phyloP scores from a whole-genome alignment of 495 filamentous ascomycete species.

The Amniculicola lignicola region DNA sequence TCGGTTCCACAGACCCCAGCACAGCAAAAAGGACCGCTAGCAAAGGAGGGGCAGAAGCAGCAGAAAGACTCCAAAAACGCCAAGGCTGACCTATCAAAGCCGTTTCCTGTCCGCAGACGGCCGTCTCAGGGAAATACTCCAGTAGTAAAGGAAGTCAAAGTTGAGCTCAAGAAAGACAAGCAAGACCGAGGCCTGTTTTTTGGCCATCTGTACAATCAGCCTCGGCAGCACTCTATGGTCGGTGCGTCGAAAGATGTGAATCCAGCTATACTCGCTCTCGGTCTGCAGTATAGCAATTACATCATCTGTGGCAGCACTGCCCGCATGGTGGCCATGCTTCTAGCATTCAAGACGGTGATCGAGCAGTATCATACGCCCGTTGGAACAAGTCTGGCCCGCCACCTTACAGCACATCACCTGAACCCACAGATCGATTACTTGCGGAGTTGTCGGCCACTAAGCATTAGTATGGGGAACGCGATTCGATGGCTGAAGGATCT shows the following conservation, averaged over 20 bases:
- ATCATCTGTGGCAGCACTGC: constrained; percentile 85
- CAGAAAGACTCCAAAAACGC: constrained; percentile 50
- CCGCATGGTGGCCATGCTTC: constrained; percentile 77
- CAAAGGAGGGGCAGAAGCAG: constrained; percentile 23
- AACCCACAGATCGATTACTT: constrained; percentile 94
- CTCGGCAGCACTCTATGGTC: constrained; percentile 64
- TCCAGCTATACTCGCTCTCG: constrained; percentile 77
- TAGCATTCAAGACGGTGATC: constrained; percentile 91
- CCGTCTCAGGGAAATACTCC: constrained; percentile 47
- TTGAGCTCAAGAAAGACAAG: constrained; percentile 53
- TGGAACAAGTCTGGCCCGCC: constrained; percentile 76
- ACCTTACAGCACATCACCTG: constrained; percentile 86
- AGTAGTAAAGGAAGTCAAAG: constrained; percentile 22
- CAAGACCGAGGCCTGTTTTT: constrained; percentile 69
- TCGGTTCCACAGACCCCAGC: constrained; percentile 43
- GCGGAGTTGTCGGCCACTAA: constrained; percentile 85
- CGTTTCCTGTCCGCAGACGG: constrained; percentile 40
- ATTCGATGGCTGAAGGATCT: constrained; percentile 88
- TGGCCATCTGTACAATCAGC: constrained; percentile 77
- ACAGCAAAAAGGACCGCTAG: constrained; percentile 27
- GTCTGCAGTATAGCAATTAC: constrained; percentile 87
- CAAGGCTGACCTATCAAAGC: constrained; percentile 32
- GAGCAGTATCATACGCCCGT: constrained; percentile 85
- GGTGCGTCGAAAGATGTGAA: constrained; percentile 87
- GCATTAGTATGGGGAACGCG: constrained; percentile 90